phyloP scores from a whole-genome alignment of 2,329 filamentous ascomycete species.

The Teratosphaeria pseudoeucalypti region DNA sequence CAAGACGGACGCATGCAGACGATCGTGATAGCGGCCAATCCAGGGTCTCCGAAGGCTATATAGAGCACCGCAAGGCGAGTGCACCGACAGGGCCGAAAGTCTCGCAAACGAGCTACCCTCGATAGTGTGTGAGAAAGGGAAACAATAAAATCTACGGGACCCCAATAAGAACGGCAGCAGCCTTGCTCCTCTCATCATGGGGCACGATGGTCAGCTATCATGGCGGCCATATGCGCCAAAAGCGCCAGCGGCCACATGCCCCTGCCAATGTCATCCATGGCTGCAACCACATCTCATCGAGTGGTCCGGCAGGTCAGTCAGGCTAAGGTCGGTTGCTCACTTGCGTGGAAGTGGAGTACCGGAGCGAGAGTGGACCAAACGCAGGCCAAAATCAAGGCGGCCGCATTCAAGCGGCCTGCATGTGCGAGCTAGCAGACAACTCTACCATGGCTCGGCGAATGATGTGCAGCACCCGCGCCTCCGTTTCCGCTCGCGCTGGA shows the following conservation, averaged over 20 bases:
- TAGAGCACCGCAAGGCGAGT: not conserved
- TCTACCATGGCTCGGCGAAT: constrained; percentile 7
- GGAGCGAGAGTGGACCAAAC: not conserved
- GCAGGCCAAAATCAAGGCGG: not conserved
- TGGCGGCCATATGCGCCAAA: not conserved
- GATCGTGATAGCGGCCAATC: not conserved
- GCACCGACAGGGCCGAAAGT: not conserved
- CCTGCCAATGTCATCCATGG: not conserved
- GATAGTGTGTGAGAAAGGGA: not conserved
- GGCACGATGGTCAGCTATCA: constrained; percentile 1
- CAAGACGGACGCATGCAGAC: not conserved
- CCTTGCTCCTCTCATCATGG: constrained; percentile 6
- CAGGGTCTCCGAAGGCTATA: not conserved
- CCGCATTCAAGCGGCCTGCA: not conserved
- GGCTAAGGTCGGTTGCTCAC: not conserved
- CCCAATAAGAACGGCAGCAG: not conserved
- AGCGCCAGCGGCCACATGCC: not conserved
- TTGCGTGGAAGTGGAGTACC: not conserved
- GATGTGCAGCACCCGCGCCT: constrained; percentile 12
- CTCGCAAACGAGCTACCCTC: not conserved
- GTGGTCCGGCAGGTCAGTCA: not conserved
- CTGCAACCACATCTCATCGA: not conserved
- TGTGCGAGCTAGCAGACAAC: not conserved
- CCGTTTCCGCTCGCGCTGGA: constrained; percentile 5
- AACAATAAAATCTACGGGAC: not conserved